phyloP scores from a whole-genome alignment of 768 basidiomycete genomes.

The Lactarius quietus region DNA sequence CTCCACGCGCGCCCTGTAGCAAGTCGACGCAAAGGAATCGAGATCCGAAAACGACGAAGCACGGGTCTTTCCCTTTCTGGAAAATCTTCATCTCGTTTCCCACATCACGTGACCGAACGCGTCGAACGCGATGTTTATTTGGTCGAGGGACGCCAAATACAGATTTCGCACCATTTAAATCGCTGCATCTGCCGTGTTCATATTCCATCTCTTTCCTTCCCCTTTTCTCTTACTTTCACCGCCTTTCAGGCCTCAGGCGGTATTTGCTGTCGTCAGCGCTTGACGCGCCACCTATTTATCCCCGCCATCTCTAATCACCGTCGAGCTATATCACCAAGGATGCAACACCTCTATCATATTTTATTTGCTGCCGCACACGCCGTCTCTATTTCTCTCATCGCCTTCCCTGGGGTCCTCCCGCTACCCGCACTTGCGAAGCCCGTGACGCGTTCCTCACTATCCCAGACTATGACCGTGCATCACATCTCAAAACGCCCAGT shows the following conservation, averaged over 20 bases:
- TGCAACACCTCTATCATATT: constrained; percentile 39
- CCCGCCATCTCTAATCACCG: constrained; percentile 27
- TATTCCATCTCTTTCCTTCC: constrained; percentile 17
- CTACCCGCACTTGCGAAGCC: constrained; percentile 31
- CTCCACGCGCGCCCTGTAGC: too few relatives aligned
- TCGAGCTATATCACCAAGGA: constrained; percentile 17
- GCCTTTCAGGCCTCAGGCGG: background rate
- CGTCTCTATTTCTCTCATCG: constrained; percentile 38
- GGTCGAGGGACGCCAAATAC: constrained; percentile 21
- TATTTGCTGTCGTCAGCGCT: constrained; percentile 11
- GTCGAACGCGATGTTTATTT: constrained; percentile 18
- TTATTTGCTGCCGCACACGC: constrained; percentile 42
- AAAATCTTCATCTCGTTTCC: too few relatives aligned
- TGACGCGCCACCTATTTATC: constrained; percentile 31
- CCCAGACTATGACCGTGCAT: constrained; percentile 26
- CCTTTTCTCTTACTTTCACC: constrained; percentile 4
- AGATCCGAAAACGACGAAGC: too few relatives aligned
- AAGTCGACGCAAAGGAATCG: too few relatives aligned
- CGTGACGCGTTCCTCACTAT: constrained; percentile 24
- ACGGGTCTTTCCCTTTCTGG: too few relatives aligned
- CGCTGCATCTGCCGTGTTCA: background rate
- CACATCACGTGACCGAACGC: constrained; percentile 16
- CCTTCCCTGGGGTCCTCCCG: constrained; percentile 29
- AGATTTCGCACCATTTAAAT: constrained; percentile 5
- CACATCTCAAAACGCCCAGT: constrained; percentile 21